Percentiles rank a stretch among this genome's conserved stretches.
phyloP scores from a whole-genome alignment of 129 eudicot genomes.

The Ambrosia artemisiifolia region DNA sequence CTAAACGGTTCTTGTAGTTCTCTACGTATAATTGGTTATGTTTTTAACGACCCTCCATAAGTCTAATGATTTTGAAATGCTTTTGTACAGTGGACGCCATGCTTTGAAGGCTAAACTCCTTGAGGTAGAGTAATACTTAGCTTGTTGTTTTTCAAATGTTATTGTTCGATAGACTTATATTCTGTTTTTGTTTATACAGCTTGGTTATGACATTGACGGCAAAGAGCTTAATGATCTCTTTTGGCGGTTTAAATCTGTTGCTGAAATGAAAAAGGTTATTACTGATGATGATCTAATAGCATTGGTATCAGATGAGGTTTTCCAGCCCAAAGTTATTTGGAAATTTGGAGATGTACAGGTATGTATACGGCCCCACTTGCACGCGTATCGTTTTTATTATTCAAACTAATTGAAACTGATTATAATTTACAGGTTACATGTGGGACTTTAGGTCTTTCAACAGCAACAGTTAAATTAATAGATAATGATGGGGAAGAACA shows the following conservation, averaged over 20 bases:
- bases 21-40: no score
- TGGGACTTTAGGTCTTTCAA: slow-evolving; percentile 89
- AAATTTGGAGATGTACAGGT: slow-evolving; percentile 87
- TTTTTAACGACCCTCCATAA: background rate
- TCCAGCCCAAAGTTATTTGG: slow-evolving; percentile 94
- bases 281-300: slow-evolving; percentile 93
- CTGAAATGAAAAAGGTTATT: slow-evolving; percentile 46
- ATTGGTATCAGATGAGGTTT: slow-evolving; percentile 79
- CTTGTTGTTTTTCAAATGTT: background rate
- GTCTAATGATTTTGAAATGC: background rate
- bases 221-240: slow-evolving; percentile 21
- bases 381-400: background rate
- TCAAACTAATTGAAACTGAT: background rate
- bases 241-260: slow-evolving; percentile 31
- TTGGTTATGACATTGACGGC: slow-evolving; percentile 27
- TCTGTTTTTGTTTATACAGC: slow-evolving; percentile 7
- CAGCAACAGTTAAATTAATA: slow-evolving; percentile 78
- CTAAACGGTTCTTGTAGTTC: no score
- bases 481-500: slow-evolving; percentile 69
- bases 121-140: slow-evolving; percentile 49
- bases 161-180: background rate
- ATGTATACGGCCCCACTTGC: slow-evolving; percentile 4
- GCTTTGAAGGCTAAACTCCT: slow-evolving; percentile 76
- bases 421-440: slow-evolving; percentile 65
- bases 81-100: slow-evolving; percentile 83